Conservation (phyloP, 495 filamentous ascomycete species). For the Chaetomium tenue region DNA sequence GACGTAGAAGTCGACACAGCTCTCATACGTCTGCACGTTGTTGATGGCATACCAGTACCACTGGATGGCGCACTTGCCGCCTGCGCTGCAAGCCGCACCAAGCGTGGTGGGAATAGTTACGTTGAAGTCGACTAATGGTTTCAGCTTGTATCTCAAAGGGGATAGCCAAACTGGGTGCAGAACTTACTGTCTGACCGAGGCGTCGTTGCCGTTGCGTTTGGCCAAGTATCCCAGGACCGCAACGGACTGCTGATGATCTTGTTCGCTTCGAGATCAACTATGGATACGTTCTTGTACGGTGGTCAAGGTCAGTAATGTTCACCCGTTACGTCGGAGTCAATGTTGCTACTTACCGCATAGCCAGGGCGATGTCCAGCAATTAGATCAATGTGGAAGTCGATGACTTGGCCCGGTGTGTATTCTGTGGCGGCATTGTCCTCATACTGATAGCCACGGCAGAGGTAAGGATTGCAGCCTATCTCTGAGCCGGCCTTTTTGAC, state of each 20-base stretch:
- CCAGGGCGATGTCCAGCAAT: constrained; percentile 3
- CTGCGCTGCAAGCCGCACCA: background rate
- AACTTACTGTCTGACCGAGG: constrained; percentile 6
- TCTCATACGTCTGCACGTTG: constrained; percentile 6
- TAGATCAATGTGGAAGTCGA: constrained; percentile 6
- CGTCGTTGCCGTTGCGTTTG: background rate
- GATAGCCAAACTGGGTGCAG: no score
- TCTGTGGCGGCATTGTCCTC: constrained; percentile 7
- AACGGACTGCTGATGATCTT: background rate
- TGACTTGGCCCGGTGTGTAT: constrained; percentile 2
- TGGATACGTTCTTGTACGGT: background rate
- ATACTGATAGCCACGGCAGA: constrained; percentile 9
- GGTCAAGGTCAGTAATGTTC: background rate
- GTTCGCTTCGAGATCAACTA: constrained; percentile 1
- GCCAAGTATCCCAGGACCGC: constrained; percentile 1
- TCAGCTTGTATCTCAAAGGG: background rate
- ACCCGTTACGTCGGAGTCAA: background rate
- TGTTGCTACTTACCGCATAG: background rate
- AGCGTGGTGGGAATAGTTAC: background rate
- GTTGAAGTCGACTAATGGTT: constrained; percentile 6
- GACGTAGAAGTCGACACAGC: constrained; percentile 8
- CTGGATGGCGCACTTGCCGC: constrained; percentile 8
- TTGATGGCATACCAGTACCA: constrained; percentile 2
- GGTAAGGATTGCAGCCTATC: background rate
- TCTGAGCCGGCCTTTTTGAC: background rate